A percentile compares a stretch with the other conserved stretches of the same genome.
phyloP scores from a whole-genome alignment of 208 protist genomes.

The Acanthamoeba triangularis region DNA sequence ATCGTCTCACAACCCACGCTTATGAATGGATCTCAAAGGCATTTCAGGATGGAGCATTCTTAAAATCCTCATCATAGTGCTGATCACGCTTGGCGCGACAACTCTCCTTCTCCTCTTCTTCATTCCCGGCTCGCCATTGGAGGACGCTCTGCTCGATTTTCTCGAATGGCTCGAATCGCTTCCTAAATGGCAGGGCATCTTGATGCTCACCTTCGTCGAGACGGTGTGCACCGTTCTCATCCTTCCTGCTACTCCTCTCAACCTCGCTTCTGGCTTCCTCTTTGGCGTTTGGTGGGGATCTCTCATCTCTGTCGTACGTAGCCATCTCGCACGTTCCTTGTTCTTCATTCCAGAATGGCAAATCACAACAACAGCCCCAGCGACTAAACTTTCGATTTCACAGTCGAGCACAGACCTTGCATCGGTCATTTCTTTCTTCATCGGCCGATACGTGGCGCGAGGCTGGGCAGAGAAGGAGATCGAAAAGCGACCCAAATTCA shows the following conservation, averaged over 20 bases:
- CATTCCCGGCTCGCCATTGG: constrained; percentile 41
- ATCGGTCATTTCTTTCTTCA: constrained; percentile 52
- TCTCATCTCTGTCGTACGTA: constrained; percentile 47
- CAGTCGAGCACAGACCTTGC: constrained; percentile 37
- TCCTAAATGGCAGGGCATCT: constrained; percentile 2
- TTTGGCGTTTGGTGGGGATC: constrained; percentile 41
- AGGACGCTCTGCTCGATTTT: constrained; percentile 13
- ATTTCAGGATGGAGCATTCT: constrained; percentile 8
- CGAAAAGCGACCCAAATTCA: constrained; percentile 65
- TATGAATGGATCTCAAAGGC: constrained; percentile 39
- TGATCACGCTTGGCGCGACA: background rate
- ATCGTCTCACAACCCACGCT: background rate
- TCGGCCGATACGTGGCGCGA: constrained; percentile 52
- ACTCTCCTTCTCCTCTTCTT: constrained; percentile 36
- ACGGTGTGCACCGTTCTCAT: constrained; percentile 26
- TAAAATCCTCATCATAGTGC: constrained; percentile 45
- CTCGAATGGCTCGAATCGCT: constrained; percentile 5
- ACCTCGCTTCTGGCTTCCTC: constrained; percentile 56
- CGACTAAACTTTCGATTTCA: background rate
- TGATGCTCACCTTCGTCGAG: constrained; percentile 49
- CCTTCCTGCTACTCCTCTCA: constrained; percentile 54
- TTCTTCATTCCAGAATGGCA: background rate
- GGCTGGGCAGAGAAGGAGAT: constrained; percentile 41
- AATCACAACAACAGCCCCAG: background rate
- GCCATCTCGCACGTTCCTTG: background rate